Evolutionary conservation across 192 early-diverging fungal species (phyloP).

Genomic region (Backusella sp.): DNA sequence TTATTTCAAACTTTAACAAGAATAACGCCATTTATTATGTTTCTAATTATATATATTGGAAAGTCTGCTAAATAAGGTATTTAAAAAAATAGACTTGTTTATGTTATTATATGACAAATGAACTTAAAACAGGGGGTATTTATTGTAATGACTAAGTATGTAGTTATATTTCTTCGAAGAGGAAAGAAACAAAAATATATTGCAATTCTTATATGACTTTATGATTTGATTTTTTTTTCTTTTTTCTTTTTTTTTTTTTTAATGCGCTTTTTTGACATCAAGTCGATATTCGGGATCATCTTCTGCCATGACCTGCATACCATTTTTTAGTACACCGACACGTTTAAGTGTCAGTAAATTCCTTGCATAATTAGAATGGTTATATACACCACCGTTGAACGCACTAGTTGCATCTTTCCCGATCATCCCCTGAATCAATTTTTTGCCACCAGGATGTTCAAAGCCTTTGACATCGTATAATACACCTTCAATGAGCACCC

Average conservation of each 20-base stretch:
- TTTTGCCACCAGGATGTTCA: constrained; percentile 86
- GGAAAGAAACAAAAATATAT: not conserved
- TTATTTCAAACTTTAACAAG: not conserved
- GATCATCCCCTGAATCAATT: constrained; percentile 63
- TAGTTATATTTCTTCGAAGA: not conserved
- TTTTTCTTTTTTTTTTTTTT: not conserved
- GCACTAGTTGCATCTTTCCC: constrained; percentile 87
- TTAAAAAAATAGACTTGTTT: not conserved
- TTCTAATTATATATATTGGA: not conserved
- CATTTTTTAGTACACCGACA: constrained; percentile 58
- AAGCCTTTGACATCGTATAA: constrained; percentile 80
- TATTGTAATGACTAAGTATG: not conserved
- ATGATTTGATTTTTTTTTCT: not conserved
- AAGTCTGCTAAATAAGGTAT: not conserved
- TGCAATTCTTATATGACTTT: not conserved
- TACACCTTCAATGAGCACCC: constrained; percentile 80
- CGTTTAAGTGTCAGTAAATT: constrained; percentile 77
- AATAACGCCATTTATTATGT: not conserved
- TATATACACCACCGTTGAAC: constrained; percentile 92
- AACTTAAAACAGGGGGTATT: not conserved
- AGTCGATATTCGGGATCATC: not conserved
- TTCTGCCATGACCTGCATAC: constrained; percentile 37
- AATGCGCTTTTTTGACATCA: not conserved
- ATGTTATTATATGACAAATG: not conserved
- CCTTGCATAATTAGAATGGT: constrained; percentile 86